Conservation (phyloP, 768 basidiomycete genomes). For the Neoboletus brunneissimus region DNA sequence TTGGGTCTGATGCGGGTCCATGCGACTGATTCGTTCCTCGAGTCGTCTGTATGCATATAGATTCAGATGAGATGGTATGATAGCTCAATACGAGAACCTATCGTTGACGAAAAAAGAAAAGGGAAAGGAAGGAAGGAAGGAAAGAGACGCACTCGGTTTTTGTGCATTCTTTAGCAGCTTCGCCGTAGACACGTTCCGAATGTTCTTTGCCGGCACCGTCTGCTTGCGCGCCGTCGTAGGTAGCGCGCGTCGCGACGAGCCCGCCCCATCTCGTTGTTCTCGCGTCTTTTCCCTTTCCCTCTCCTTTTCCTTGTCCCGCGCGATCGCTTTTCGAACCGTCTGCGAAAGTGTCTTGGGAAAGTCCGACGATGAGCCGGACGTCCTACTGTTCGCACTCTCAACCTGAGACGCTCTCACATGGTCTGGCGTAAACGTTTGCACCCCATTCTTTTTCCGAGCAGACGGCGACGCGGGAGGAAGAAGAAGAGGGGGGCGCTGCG, state of each 20-base stretch:
- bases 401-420: background rate
- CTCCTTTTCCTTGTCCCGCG: conserved; percentile 6
- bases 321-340: background rate
- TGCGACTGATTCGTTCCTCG: conserved; percentile 8
- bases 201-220: conserved; percentile 1
- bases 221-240: conserved; percentile 7
- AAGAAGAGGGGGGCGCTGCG: conserved; percentile 2
- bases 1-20: conserved; percentile 17
- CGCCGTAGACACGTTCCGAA: conserved; percentile 10
- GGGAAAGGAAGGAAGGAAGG: background rate
- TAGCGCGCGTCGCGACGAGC: background rate
- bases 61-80: background rate
- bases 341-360: conserved; percentile 20
- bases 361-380: conserved; percentile 16
- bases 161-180: conserved; percentile 20
- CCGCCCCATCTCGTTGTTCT: background rate
- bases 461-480: background rate
- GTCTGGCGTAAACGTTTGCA: too few species aligned
- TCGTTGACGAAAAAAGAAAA: background rate
- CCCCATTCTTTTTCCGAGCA: background rate
- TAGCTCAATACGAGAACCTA: background rate
- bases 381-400: background rate
- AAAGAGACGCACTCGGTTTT: conserved; percentile 15
- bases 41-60: background rate
- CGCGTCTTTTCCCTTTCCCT: background rate